Conservation (phyloP, 495 filamentous ascomycete genomes). For the Sphaerosporella brunnea region DNA sequence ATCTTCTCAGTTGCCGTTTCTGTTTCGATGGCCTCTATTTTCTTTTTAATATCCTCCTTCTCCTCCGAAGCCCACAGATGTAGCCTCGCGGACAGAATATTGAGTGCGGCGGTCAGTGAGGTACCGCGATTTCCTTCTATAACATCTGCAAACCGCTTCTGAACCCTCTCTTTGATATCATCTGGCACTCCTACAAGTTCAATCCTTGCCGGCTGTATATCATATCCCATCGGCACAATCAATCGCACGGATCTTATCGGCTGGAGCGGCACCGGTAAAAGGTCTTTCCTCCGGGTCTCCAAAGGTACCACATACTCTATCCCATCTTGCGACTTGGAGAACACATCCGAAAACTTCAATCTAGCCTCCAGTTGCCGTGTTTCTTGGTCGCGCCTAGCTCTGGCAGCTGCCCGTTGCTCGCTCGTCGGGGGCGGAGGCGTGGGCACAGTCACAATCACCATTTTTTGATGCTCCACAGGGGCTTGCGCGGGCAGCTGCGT, state of each 20-base stretch:
- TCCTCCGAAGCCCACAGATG: conserved; percentile 40
- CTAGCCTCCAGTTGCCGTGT: conserved; percentile 60
- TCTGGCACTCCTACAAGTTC: conserved; percentile 45
- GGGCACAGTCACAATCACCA: neutral
- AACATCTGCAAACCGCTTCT: conserved; percentile 47
- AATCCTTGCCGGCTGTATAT: conserved; percentile 49
- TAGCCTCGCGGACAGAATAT: conserved; percentile 60
- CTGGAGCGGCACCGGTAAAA: conserved; percentile 46
- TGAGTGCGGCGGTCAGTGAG: conserved; percentile 56
- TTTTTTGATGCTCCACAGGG: conserved; percentile 10
- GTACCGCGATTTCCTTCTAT: conserved; percentile 38
- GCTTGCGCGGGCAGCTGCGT: conserved; percentile 27
- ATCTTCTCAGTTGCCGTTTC: conserved; percentile 1
- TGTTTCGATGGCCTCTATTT: conserved; percentile 4
- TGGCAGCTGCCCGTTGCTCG: conserved; percentile 44
- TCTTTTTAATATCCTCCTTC: conserved; percentile 14
- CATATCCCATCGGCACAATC: conserved; percentile 54
- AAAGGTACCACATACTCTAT: conserved; percentile 55
- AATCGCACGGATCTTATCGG: conserved; percentile 47
- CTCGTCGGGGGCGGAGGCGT: conserved; percentile 28
- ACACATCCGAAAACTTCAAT: conserved; percentile 50
- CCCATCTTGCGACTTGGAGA: conserved; percentile 53
- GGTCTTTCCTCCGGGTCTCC: conserved; percentile 42
- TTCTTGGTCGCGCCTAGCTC: conserved; percentile 44
- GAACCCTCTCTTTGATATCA: conserved; percentile 42